These are phyloP conservation scores for Neofusicoccum kwambonambiense DNA, from an alignment of 2,329 filamentous ascomycete species.

Conservation along the genomic window DNA sequence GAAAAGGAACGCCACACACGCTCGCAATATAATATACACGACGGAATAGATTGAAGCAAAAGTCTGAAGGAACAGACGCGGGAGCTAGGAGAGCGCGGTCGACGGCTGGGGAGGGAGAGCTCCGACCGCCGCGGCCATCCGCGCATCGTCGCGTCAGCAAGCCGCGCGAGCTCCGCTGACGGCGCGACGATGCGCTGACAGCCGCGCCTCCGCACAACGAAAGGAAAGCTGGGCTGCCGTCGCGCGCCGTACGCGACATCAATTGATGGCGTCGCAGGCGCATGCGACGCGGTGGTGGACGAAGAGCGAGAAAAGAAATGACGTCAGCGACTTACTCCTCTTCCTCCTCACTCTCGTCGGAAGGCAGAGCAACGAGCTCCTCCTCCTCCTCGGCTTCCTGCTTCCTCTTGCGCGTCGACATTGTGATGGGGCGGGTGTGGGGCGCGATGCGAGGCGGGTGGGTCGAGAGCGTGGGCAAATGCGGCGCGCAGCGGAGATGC, in stretches of 20 bases:
- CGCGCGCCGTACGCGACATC: conserved; percentile 2
- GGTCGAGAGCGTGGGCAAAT: background rate
- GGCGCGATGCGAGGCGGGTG: background rate
- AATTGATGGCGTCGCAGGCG: conserved; percentile 3
- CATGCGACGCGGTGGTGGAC: conserved; percentile 1
- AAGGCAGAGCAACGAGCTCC: conserved; percentile 18
- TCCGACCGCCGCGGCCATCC: conserved; percentile 3
- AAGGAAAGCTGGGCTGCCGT: background rate
- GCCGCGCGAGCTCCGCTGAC: conserved; percentile 10
- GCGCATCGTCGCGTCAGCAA: conserved; percentile 5
- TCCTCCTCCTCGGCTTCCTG: conserved; percentile 19
- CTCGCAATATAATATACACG: background rate
- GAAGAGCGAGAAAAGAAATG: conserved; percentile 1
- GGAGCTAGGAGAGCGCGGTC: background rate
- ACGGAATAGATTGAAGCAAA: background rate
- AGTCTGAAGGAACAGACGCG: background rate
- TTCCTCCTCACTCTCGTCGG: conserved; percentile 14
- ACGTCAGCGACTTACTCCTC: conserved; percentile 19
- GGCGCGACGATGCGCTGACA: background rate
- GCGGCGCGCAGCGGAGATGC: background rate
- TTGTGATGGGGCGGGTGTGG: background rate
- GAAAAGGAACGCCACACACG: background rate
- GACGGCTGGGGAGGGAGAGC: background rate
- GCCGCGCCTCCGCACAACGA: background rate
- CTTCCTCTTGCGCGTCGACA: conserved; percentile 20